Evolutionary conservation across 306 rosid genomes (phyloP).

Genomic region (Glycine tomentella): DNA sequence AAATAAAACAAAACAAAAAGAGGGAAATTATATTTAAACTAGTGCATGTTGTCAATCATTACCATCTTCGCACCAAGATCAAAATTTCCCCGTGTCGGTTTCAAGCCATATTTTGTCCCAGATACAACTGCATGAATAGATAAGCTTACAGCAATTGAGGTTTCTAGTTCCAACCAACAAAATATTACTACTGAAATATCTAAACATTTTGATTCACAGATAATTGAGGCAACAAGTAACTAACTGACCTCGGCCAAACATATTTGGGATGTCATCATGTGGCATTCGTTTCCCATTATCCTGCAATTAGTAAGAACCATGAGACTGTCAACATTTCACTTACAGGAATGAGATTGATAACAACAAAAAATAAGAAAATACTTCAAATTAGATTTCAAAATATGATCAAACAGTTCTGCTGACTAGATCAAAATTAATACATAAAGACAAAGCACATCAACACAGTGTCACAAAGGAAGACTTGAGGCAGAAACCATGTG

Average conservation of each 20-base stretch:
- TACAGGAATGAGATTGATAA: slow-evolving; percentile 33
- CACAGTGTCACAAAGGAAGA: slow-evolving; percentile 40
- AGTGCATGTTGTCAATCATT: slow-evolving; percentile 48
- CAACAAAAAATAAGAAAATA: slow-evolving; percentile 27
- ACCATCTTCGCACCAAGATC: slow-evolving; percentile 99
- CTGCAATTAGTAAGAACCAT: slow-evolving; percentile 55
- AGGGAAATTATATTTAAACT: slow-evolving; percentile 22
- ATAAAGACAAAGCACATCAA: slow-evolving; percentile 19
- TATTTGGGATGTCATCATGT: slow-evolving; percentile 96
- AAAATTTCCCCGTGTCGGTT: slow-evolving; percentile 95
- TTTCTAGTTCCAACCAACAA: slow-evolving; percentile 39
- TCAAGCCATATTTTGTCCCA: slow-evolving; percentile 96
- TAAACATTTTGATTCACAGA: slow-evolving; percentile 24
- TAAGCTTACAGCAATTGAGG: slow-evolving; percentile 39
- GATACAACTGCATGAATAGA: slow-evolving; percentile 73
- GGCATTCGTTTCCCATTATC: slow-evolving; percentile 99
- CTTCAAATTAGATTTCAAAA: slow-evolving; percentile 37
- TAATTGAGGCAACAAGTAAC: slow-evolving; percentile 45
- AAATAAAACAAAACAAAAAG: no score
- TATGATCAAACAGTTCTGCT: slow-evolving; percentile 11
- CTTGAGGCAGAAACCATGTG: slow-evolving; percentile 38
- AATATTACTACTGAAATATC: background rate
- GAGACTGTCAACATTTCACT: slow-evolving; percentile 1
- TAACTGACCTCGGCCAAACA: slow-evolving; percentile 94
- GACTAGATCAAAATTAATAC: slow-evolving; percentile 22